Evolutionary conservation across 1,139 yeast genomes (phyloP), one percentile per base, ranked within the genome.

Genomic region (Magnusiomyces ingens): DNA sequence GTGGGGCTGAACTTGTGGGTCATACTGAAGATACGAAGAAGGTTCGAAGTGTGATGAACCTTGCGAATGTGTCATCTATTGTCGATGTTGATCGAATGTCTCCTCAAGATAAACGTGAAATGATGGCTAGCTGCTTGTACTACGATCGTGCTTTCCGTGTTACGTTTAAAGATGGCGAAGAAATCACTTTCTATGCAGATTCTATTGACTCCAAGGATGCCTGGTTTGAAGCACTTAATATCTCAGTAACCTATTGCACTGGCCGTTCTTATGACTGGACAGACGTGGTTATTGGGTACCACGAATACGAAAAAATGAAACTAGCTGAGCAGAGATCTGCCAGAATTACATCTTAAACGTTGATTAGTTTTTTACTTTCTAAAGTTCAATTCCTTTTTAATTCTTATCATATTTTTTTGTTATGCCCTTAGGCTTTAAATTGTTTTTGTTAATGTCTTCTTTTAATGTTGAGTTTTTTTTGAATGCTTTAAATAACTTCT

Each of bases 161-260:
- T 54, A 71, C 69, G 57, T 84, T 85, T 69, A 75, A 77, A 35
- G 82, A 84, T 64, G 85, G 84, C 4, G 88, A 83, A 64, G 69
- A 75, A 15, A 79, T 85, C 54, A 81, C 78, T 58, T 83, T 85
- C 64, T 81, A 82, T 1, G 87, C 89, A 11, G 83, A 83, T 48
- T 77, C 77, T 56, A 71, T 69, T 49, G 71, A 64, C 26, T 84
- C 80, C 54, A 79, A 77, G 67, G 65, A 63, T 35, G 68, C 67
- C 55, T 84, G 91, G 91, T 72, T 82, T 51, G 61, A 68, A 13
- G 63, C 62, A 2, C 60, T 71, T 44, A 47, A 58, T 4, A 55
- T 59, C 36, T 62, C 65, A 11, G 56, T 66, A 50, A 62, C 62
- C 12, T 61, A 60, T 52, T 57, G 66, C 51, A 56, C 64, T 1